Percentiles rank a stretch among this genome's conserved stretches.
These are phyloP conservation scores for Lupinus albus DNA, from an alignment of 306 rosid species.

Conservation along the genomic window DNA sequence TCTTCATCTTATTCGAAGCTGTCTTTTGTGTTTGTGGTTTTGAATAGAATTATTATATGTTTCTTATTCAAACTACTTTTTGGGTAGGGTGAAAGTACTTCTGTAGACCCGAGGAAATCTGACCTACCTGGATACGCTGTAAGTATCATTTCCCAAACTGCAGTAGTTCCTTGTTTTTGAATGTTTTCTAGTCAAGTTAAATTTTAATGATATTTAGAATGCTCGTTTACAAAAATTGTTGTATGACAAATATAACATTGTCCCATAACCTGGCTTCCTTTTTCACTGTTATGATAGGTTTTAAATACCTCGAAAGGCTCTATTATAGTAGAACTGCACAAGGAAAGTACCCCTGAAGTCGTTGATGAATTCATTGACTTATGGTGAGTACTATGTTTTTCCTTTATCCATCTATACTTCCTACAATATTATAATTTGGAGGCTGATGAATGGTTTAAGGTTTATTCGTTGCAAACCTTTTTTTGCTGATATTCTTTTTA, in stretches of 20 bases:
- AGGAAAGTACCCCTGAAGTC: slow-evolving; percentile 92
- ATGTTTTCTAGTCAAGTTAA: slow-evolving; percentile 24
- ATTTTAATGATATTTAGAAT: slow-evolving; percentile 17
- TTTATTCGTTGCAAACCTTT: slow-evolving; percentile 12
- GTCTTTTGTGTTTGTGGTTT: not conserved
- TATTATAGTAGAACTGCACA: slow-evolving; percentile 67
- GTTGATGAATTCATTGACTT: slow-evolving; percentile 96
- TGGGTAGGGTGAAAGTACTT: slow-evolving; percentile 51
- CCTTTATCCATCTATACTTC: not conserved
- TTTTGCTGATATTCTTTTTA: slow-evolving; percentile 13
- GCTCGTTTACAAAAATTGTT: slow-evolving; percentile 17
- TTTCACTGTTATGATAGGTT: slow-evolving; percentile 48
- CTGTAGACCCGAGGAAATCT: slow-evolving; percentile 55
- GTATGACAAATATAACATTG: slow-evolving; percentile 5
- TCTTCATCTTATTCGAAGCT: not conserved
- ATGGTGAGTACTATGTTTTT: slow-evolving; percentile 65
- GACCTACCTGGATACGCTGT: slow-evolving; percentile 77
- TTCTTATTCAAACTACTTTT: slow-evolving; percentile 31
- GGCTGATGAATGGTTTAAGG: slow-evolving; percentile 28
- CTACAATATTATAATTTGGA: slow-evolving; percentile 9
- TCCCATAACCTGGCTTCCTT: slow-evolving; percentile 21
- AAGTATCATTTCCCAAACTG: slow-evolving; percentile 41
- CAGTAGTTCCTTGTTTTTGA: slow-evolving; percentile 27
- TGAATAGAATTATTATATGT: slow-evolving; percentile 3
- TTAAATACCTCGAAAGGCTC: slow-evolving; percentile 87